These are phyloP conservation scores for Cyclotella choctawhatcheeana DNA, from an alignment of 108 stramenopile genomes.

Conservation along the genomic window DNA sequence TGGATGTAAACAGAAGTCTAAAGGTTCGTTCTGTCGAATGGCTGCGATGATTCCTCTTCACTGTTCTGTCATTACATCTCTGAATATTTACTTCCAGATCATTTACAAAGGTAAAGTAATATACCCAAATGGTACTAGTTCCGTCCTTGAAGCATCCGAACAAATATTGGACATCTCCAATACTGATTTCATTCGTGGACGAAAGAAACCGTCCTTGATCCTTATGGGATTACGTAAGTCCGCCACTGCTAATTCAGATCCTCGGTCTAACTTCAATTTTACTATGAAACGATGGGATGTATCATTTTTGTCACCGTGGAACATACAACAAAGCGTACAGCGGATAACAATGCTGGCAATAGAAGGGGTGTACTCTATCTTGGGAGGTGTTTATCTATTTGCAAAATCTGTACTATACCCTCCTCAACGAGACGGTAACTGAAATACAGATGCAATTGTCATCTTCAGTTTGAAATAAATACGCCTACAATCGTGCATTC, in stretches of 20 bases:
- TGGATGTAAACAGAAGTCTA: conserved; percentile 30
- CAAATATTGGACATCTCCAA: conserved; percentile 38
- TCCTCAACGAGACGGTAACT: no score
- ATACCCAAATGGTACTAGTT: conserved; percentile 17
- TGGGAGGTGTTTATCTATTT: conserved; percentile 33
- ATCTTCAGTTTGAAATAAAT: no score
- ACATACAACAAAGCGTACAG: conserved; percentile 1
- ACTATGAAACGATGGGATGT: not conserved
- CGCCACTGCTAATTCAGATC: not conserved
- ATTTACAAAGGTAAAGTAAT: conserved; percentile 48
- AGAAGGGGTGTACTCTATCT: conserved; percentile 10
- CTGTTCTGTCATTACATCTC: no score
- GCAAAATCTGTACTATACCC: conserved; percentile 31
- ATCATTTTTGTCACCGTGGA: conserved; percentile 14
- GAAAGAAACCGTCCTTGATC: conserved; percentile 49
- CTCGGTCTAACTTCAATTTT: no score
- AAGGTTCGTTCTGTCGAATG: conserved; percentile 16
- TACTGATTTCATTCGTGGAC: conserved; percentile 25
- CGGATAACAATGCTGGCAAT: conserved; percentile 21
- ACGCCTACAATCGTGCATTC: no score
- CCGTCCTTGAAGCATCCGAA: conserved; percentile 12
- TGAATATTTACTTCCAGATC: conserved; percentile 17
- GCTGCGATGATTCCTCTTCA: no score
- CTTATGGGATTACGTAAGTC: conserved; percentile 39
- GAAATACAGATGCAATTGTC: no score